Conservation (phyloP, 345 rosid species). For the Litchi chinensis region DNA sequence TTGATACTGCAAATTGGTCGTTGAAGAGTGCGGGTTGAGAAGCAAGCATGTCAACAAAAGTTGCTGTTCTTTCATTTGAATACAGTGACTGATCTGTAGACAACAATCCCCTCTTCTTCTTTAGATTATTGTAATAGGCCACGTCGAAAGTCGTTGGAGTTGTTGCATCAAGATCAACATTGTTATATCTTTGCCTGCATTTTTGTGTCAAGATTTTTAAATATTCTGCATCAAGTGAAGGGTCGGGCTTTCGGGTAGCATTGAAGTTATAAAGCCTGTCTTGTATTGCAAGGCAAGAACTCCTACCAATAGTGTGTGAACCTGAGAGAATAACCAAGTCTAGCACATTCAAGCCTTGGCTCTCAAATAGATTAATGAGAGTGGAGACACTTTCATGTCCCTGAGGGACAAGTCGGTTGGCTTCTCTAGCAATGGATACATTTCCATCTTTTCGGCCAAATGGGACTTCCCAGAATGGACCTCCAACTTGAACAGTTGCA, state of each 20-base stretch:
- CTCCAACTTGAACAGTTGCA: constrained; percentile 35
- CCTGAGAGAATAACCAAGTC: constrained; percentile 42
- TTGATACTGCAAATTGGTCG: constrained; percentile 57
- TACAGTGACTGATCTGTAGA: constrained; percentile 53
- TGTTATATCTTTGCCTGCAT: constrained; percentile 12
- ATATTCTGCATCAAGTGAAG: constrained; percentile 20
- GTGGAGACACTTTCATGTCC: constrained; percentile 29
- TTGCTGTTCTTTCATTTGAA: constrained; percentile 47
- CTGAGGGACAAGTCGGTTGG: constrained; percentile 27
- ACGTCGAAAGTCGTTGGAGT: constrained; percentile 39
- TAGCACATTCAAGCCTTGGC: constrained; percentile 25
- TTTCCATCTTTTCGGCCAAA: constrained; percentile 40
- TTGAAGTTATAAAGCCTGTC: constrained; percentile 27
- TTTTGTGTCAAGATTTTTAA: constrained; percentile 17
- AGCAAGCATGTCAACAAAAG: constrained; percentile 44
- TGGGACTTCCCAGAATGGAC: constrained; percentile 43
- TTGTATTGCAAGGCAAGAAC: constrained; percentile 29
- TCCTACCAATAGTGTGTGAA: constrained; percentile 44
- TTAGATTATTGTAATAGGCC: constrained; percentile 41
- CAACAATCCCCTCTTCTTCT: constrained; percentile 40
- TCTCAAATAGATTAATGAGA: constrained; percentile 21
- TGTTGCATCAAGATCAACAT: constrained; percentile 32
- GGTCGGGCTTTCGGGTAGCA: constrained; percentile 23
- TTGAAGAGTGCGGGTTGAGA: constrained; percentile 38
- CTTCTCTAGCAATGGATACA: constrained; percentile 28